Evolutionary conservation across 257 asterid genomes (phyloP).

Genomic region (Nicotiana otophora): DNA sequence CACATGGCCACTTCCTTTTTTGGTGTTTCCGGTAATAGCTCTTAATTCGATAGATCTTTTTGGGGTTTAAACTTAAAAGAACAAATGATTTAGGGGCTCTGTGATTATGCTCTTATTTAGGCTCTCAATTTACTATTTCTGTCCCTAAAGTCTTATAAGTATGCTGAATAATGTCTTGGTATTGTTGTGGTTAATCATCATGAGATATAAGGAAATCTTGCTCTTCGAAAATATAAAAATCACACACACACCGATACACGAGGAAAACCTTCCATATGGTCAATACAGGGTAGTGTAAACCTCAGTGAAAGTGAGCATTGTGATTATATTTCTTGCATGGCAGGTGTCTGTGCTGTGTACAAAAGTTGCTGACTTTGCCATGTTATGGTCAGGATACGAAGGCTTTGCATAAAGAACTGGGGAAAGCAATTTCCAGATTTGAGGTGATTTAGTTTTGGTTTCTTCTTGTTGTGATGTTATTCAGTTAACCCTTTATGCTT

Average conservation of each 20-base stretch:
- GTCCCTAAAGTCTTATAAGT: not conserved
- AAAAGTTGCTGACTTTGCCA: constrained; percentile 51
- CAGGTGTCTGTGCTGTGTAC: constrained; percentile 25
- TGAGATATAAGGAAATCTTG: not conserved
- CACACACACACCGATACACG: not conserved
- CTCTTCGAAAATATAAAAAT: not conserved
- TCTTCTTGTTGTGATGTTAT: not conserved
- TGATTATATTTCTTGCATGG: constrained; percentile 26
- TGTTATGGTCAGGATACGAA: constrained; percentile 65
- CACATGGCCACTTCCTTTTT: not conserved
- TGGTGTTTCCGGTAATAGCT: not conserved
- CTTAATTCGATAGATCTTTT: not conserved
- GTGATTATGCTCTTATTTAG: not conserved
- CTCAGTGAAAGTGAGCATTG: constrained; percentile 22
- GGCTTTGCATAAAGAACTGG: constrained; percentile 58
- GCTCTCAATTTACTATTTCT: not conserved
- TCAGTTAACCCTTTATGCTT: not conserved
- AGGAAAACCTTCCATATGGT: constrained; percentile 5
- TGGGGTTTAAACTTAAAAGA: not conserved
- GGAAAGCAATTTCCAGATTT: constrained; percentile 61
- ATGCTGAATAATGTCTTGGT: not conserved
- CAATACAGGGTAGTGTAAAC: constrained; percentile 11
- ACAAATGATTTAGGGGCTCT: not conserved
- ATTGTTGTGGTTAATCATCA: not conserved
- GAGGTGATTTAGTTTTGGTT: constrained; percentile 43